Evolutionary conservation across 805 yeast genomes (phyloP).

Genomic region (Torulaspora franciscae): DNA sequence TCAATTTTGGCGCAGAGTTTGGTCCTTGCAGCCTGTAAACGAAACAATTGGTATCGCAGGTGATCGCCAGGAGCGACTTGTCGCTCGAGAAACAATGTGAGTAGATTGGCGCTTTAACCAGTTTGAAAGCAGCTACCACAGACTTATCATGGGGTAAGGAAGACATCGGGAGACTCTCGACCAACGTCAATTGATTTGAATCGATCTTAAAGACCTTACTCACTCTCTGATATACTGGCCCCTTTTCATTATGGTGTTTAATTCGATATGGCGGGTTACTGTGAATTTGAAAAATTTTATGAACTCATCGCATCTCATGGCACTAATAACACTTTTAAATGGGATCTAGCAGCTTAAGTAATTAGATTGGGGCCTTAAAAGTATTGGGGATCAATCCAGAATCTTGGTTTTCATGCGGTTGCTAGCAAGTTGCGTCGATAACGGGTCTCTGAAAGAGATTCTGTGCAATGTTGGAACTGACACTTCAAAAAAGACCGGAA

Average conservation of each 20-base stretch:
- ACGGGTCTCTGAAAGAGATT: constrained; percentile 62
- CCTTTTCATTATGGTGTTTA: constrained; percentile 5
- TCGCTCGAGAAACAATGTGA: constrained; percentile 86
- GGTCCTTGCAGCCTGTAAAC: constrained; percentile 57
- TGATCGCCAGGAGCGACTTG: constrained; percentile 63
- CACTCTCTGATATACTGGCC: not conserved
- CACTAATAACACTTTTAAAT: not conserved
- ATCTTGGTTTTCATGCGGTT: constrained; percentile 46
- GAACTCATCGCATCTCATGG: constrained; percentile 16
- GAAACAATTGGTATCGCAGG: constrained; percentile 72
- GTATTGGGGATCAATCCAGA: not conserved
- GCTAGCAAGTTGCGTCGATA: constrained; percentile 60
- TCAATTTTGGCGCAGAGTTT: constrained; percentile 48
- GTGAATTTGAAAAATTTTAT: constrained; percentile 12
- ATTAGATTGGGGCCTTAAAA: not conserved
- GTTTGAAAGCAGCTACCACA: constrained; percentile 44
- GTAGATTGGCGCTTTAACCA: constrained; percentile 81
- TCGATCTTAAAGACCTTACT: not conserved
- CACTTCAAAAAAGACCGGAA: constrained; percentile 64
- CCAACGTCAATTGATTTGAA: constrained; percentile 16
- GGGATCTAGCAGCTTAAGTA: not conserved
- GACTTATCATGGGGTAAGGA: constrained; percentile 20
- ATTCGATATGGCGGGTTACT: not conserved
- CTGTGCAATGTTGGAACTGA: constrained; percentile 66
- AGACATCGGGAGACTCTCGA: constrained; percentile 36